phyloP scores from a whole-genome alignment of 2,329 filamentous ascomycete species.

The Colletotrichum horii region DNA sequence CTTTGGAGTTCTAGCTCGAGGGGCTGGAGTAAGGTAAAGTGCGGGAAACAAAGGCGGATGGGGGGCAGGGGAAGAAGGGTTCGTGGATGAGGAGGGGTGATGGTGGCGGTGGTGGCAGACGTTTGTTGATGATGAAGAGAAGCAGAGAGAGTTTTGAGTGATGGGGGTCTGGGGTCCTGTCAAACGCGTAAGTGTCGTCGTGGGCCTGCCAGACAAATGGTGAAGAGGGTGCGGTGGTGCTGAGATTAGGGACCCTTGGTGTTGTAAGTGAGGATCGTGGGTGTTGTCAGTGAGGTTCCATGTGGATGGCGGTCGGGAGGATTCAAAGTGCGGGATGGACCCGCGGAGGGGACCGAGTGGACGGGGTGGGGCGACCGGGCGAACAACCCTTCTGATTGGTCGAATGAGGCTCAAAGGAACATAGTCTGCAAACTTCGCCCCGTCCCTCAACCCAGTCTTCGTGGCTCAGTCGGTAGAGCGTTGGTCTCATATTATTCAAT shows the following conservation, averaged over 20 bases:
- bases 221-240: not conserved
- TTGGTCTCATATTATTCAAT: constrained; percentile 15
- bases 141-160: not conserved
- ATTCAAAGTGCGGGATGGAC: not conserved
- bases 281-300: not conserved
- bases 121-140: not conserved
- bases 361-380: not conserved
- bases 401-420: rapidly evolving
- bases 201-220: not conserved
- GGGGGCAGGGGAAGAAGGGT: not conserved
- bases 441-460: not conserved
- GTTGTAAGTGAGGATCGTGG: not conserved
- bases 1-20: not conserved
- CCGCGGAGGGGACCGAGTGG: not conserved
- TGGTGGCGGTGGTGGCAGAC: not conserved
- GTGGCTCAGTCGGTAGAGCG: constrained; percentile 22
- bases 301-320: not conserved
- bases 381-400: not conserved
- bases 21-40: not conserved
- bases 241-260: not conserved
- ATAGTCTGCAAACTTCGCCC: not conserved
- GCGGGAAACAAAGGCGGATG: not conserved
- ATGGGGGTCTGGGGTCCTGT: not conserved
- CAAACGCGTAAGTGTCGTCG: constrained; percentile 12
- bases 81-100: not conserved